Evolutionary conservation across 352 stramenopile genomes (phyloP).

Genomic region (Thraustotheca clavata): DNA sequence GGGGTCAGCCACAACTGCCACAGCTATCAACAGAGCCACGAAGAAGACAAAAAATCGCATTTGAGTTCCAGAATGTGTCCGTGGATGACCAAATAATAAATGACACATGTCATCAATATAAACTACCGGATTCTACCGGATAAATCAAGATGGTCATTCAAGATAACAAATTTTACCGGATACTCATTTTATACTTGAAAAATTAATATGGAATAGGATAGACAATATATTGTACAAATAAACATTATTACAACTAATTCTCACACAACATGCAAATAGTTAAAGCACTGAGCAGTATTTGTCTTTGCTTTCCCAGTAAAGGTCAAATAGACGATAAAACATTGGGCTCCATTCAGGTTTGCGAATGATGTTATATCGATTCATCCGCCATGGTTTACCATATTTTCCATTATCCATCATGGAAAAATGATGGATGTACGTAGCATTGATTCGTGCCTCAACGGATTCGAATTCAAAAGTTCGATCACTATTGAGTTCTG

Average conservation of each 20-base stretch:
- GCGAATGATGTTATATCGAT: not conserved
- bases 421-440: conserved; percentile 15
- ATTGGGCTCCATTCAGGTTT: conserved; percentile 1
- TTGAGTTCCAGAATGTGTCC: not conserved
- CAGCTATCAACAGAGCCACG: not conserved
- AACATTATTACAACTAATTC: too few relatives aligned
- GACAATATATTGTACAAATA: too few relatives aligned
- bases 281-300: not conserved
- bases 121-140: too few relatives aligned
- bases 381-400: conserved; percentile 17
- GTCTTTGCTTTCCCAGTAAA: conserved; percentile 9
- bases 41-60: conserved; percentile 7
- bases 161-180: not conserved
- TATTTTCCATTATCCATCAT: conserved; percentile 5
- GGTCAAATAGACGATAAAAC: conserved; percentile 12
- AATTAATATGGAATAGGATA: too few relatives aligned
- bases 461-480: not conserved
- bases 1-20: not conserved
- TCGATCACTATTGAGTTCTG: not conserved
- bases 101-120: not conserved
- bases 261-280: too few relatives aligned
- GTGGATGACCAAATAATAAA: not conserved
- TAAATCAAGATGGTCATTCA: too few relatives aligned
- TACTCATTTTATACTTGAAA: conserved; percentile 3
- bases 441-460: not conserved